A percentile compares a stretch with the other conserved stretches of the same genome.
These are phyloP conservation scores for Agaricus subrufescens DNA, from an alignment of 768 basidiomycete genomes.

Conservation along the genomic window DNA sequence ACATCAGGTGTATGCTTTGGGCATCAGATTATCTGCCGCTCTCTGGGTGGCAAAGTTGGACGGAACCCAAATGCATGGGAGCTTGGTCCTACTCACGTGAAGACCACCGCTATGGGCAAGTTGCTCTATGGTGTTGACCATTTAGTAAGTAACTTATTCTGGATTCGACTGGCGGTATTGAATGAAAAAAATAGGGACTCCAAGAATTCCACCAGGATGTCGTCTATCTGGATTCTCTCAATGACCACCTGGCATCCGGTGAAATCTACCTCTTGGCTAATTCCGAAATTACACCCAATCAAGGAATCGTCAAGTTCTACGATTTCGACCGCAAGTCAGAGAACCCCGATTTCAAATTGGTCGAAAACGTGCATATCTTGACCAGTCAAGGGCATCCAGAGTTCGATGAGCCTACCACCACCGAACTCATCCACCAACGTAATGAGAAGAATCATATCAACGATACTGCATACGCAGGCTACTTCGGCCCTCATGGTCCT, in stretches of 20 bases:
- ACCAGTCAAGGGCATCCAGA: constrained; percentile 73
- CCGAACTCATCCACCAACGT: not conserved
- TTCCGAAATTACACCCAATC: constrained; percentile 49
- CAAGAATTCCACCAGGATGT: not conserved
- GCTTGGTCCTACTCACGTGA: constrained; percentile 55
- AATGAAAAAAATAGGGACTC: not conserved
- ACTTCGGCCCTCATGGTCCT: not conserved
- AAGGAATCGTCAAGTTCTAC: constrained; percentile 64
- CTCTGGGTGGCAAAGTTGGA: constrained; percentile 67
- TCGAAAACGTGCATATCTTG: constrained; percentile 62
- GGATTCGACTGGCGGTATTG: too few relatives aligned
- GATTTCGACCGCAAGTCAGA: not conserved
- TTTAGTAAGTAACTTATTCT: not conserved
- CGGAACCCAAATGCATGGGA: constrained; percentile 70
- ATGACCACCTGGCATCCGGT: constrained; percentile 22
- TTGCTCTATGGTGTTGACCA: constrained; percentile 27
- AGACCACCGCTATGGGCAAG: constrained; percentile 65
- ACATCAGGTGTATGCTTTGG: constrained; percentile 83
- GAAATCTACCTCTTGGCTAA: constrained; percentile 61
- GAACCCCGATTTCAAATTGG: not conserved
- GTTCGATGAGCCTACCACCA: not conserved
- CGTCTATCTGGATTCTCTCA: constrained; percentile 16
- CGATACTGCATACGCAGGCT: not conserved
- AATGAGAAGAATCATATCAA: not conserved
- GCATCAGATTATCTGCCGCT: constrained; percentile 69